A percentile compares a stretch with the other conserved stretches of the same genome.
These are phyloP conservation scores for Saussurea involucrata DNA, from an alignment of 129 eudicot genomes.

Conservation along the genomic window DNA sequence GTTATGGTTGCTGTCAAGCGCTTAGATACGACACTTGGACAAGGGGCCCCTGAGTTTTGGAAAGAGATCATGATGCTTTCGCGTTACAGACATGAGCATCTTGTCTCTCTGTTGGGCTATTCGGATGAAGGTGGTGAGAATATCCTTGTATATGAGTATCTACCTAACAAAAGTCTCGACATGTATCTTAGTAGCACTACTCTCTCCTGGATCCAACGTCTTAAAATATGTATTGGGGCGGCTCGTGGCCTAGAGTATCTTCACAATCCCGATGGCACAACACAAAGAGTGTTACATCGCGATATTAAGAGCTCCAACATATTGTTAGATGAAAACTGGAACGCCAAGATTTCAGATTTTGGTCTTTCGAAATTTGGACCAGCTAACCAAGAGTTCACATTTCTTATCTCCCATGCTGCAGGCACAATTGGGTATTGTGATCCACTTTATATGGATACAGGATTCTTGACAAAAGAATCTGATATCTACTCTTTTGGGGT, in stretches of 20 bases:
- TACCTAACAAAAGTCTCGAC: background rate
- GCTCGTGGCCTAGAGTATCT: background rate
- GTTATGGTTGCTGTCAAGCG: background rate
- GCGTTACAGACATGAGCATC: background rate
- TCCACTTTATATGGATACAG: background rate
- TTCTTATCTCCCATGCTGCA: background rate
- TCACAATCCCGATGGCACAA: background rate
- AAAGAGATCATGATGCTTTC: background rate
- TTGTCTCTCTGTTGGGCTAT: background rate
- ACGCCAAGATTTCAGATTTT: background rate
- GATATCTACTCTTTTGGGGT: background rate
- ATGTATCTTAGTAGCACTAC: background rate
- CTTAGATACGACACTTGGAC: background rate
- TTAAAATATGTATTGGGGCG: background rate
- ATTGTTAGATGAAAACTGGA: background rate
- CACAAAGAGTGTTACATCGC: background rate
- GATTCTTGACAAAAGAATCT: background rate
- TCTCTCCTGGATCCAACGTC: background rate
- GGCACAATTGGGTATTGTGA: background rate
- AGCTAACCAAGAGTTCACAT: background rate
- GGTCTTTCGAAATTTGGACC: background rate
- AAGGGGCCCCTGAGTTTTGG: background rate
- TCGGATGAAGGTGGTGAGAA: background rate
- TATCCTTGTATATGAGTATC: constrained; percentile 2
- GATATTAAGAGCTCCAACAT: background rate